Base-by-base conservation (phyloP, 805 yeast genomes). In the Kockiozyma suomiensis region DNA sequence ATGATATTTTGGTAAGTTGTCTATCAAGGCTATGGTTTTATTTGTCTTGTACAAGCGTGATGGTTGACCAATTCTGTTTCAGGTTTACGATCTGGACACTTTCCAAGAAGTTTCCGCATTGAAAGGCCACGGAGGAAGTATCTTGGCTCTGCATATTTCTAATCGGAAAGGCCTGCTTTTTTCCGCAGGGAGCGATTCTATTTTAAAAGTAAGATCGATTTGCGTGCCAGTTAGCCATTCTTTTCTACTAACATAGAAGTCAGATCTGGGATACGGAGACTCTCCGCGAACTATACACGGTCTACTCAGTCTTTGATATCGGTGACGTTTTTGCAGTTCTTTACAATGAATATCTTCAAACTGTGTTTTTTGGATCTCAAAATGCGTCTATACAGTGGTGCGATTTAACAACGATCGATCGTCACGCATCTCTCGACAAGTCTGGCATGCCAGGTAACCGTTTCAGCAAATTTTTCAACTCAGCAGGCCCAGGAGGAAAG, bases 241-340 rank as follows among this genome's bases (percentile, higher is more conserved):
- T 8, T 21, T 17, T 26, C 3, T 4, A 17, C 28, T 42, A 33
- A 15, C 33, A 8, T n/a, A 2, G 13, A 45, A 17, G 38, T 43
- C 53, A 61, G 56, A 54, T 90, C 1, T 94, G 97, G 96, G 84
- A 86, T 58, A 77, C 90, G 21, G 73, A 79, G 1, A 72, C 74
- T 2, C 65, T 70, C 33, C 55, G 61, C 30, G 70, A 66, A 38
- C 73, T 87, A 0, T 87, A 88, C 68, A 87, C 96, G 0, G 83
- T 92, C 6, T 93, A 93, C 72, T 87, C 96, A 0, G 73, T 87
- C 10, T 81, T 87, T 37, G 99, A 93, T 75, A 87, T 93, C 53
- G 99, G 99, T 52, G 99, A 93, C 73, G 87, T 93, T 17, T 93
- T 93, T 70, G 86, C 96, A 7, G 75, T 93, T 35, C 82, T 85